phyloP scores from a whole-genome alignment of 495 filamentous ascomycete species.

The Xylaria bambusicola region DNA sequence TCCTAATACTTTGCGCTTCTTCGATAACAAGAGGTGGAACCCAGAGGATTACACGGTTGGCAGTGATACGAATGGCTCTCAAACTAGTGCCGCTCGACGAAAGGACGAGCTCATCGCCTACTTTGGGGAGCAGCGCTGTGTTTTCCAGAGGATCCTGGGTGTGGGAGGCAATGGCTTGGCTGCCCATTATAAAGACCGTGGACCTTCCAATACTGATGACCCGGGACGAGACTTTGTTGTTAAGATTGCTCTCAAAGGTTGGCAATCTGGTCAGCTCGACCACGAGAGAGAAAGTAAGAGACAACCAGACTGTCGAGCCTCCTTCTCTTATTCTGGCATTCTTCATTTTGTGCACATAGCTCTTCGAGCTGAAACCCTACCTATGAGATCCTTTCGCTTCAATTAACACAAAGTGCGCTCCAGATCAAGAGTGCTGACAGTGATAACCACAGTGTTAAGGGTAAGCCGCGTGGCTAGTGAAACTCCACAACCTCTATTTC shows the following conservation, averaged over 20 bases:
- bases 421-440: not conserved
- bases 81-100: not conserved
- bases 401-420: not conserved
- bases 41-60: not conserved
- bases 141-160: not conserved
- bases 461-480: not conserved
- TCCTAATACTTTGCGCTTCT: not conserved
- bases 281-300: not conserved
- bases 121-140: not conserved
- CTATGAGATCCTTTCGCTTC: too few relatives aligned
- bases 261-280: not conserved
- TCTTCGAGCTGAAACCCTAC: too few relatives aligned
- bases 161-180: conserved; percentile 12
- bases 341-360: too few relatives aligned
- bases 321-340: too few relatives aligned
- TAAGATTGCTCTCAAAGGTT: not conserved
- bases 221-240: not conserved
- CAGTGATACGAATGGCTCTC: too few relatives aligned
- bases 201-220: not conserved
- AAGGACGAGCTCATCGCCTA: not conserved
- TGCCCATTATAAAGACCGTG: conserved; percentile 6
- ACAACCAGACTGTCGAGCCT: too few relatives aligned
- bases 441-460: conserved; percentile 1
- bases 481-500: not conserved
- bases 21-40: not conserved